A percentile compares a stretch with the other conserved stretches of the same genome.
Evolutionary conservation across 108 stramenopile species (phyloP).

Genomic region (Thalassiosira profunda): DNA sequence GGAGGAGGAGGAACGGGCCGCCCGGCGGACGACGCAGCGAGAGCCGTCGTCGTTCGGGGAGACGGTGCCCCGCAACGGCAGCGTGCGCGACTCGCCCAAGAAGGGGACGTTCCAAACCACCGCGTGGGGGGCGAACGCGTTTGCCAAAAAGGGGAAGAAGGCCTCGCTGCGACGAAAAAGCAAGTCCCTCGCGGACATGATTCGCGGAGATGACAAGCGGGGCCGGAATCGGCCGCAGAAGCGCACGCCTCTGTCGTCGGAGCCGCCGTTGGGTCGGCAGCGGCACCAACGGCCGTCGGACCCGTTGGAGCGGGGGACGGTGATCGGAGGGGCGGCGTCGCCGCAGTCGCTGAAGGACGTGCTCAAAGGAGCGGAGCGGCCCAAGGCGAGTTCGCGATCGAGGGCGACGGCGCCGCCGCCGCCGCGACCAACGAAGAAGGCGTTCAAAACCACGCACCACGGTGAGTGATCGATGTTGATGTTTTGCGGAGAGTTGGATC

Average conservation of each 20-base stretch:
- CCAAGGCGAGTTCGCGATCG: slow-evolving; percentile 15
- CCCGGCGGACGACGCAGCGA: not conserved
- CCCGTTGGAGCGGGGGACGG: slow-evolving; percentile 7
- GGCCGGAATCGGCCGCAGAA: not conserved
- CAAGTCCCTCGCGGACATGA: slow-evolving; percentile 23
- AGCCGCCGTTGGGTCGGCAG: slow-evolving; percentile 16
- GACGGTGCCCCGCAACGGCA: not conserved
- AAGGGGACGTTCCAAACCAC: too few relatives aligned
- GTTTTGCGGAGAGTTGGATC: too few relatives aligned
- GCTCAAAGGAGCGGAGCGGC: slow-evolving; percentile 31
- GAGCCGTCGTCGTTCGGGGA: not conserved
- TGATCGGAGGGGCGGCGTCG: slow-evolving; percentile 5
- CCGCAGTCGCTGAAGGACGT: slow-evolving; percentile 22
- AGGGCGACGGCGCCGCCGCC: slow-evolving; percentile 24
- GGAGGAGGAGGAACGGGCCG: slow-evolving; percentile 11
- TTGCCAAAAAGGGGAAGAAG: too few relatives aligned
- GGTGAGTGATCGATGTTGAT: too few relatives aligned
- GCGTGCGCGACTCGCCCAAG: slow-evolving; percentile 1
- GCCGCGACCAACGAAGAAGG: slow-evolving; percentile 27
- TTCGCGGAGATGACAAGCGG: not conserved
- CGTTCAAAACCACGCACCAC: slow-evolving; percentile 1
- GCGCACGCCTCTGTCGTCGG: slow-evolving; percentile 22
- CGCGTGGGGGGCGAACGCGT: too few relatives aligned
- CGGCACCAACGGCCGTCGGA: slow-evolving; percentile 1
- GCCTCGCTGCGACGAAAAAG: not conserved